Evolutionary conservation across 2,329 filamentous ascomycete genomes (phyloP), one percentile per base, ranked within the genome.

Genomic region (Beauveria pseudobassiana): DNA sequence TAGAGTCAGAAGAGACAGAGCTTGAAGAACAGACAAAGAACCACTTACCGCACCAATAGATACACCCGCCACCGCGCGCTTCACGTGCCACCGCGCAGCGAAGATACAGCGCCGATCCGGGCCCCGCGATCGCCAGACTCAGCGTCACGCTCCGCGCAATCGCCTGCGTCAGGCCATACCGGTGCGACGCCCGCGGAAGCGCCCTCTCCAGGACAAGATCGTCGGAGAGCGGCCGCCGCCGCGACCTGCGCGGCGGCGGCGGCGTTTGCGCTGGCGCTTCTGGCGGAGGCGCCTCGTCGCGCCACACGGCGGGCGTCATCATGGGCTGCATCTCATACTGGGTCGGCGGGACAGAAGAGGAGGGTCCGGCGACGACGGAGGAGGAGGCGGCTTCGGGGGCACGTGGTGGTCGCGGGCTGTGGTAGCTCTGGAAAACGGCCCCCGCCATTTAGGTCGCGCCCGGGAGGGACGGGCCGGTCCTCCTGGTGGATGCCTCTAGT

Each of bases 21-120:
- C 30, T 2, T 30, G 3, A 30, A 30, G 10, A 9, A 30, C 9
- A 12, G 30, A 30, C 30, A 30, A 9, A 30, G 30, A 9, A 30
- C 30, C 6, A 55, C 59, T 1, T 18, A 61, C 59, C 1, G 59
- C 59, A 3, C 59, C 59, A 42, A 61, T 61, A 12, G 59, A 51
- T 4, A 61, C 51, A 14, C 51, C 59, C 18, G 50, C 59, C 2
- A 61, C 59, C 20, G 28, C 52, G 42, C 59, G 59, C 43, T 55
- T 61, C 16, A 5, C n/a, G 5, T 18, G 52, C 59, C 59, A 61
- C 20, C 51, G 43, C 22, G 52, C 22, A 1, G 18, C 59, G 10
- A 61, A 61, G 52, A 24, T 61, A 61, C 45, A 49, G 43, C 16
- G 51, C 59, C 18, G 30, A 56, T 52, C 38, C 59, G 8, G 56